Evolutionary conservation across 345 rosid genomes (phyloP).

Genomic region (Melastoma malabathricum): DNA sequence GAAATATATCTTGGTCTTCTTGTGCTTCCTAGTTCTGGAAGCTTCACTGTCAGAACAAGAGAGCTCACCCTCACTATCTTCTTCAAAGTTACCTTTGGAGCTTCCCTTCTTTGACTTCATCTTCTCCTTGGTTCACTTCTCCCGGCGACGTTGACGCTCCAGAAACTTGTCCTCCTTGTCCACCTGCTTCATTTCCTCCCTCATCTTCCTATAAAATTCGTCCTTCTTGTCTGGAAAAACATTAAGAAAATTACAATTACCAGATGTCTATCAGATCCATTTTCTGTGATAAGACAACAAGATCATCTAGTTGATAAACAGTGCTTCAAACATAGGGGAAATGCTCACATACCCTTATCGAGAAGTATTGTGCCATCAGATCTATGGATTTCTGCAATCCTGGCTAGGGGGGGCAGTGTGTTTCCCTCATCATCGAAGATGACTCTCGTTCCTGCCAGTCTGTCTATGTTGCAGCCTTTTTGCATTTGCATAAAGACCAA

Average conservation of each 20-base stretch:
- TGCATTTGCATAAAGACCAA: slow-evolving; percentile 44
- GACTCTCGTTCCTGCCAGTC: slow-evolving; percentile 64
- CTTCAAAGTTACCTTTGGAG: slow-evolving; percentile 18
- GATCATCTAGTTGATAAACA: too few relatives aligned
- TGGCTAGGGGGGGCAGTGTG: slow-evolving; percentile 65
- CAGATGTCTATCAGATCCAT: neutral
- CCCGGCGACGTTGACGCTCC: slow-evolving; percentile 56
- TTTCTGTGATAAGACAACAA: too few relatives aligned
- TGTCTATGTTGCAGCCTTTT: slow-evolving; percentile 52
- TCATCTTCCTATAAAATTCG: slow-evolving; percentile 49
- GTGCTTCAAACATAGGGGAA: too few relatives aligned
- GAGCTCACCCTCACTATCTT: slow-evolving; percentile 25
- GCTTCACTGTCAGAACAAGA: slow-evolving; percentile 40
- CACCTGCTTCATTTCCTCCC: slow-evolving; percentile 58
- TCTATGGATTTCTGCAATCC: slow-evolving; percentile 39
- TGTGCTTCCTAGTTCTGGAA: slow-evolving; percentile 18
- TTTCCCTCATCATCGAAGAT: slow-evolving; percentile 86
- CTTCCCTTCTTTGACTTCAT: slow-evolving; percentile 51
- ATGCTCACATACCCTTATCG: slow-evolving; percentile 44
- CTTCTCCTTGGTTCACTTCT: slow-evolving; percentile 55
- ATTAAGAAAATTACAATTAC: neutral
- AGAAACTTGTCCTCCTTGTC: slow-evolving; percentile 75
- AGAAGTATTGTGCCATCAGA: slow-evolving; percentile 27
- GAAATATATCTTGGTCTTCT: slow-evolving; percentile 38
- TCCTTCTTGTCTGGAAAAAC: slow-evolving; percentile 35